Evolutionary conservation across 176 grass and related monocot genomes (phyloP).

Genomic region (Triticum urartu): DNA sequence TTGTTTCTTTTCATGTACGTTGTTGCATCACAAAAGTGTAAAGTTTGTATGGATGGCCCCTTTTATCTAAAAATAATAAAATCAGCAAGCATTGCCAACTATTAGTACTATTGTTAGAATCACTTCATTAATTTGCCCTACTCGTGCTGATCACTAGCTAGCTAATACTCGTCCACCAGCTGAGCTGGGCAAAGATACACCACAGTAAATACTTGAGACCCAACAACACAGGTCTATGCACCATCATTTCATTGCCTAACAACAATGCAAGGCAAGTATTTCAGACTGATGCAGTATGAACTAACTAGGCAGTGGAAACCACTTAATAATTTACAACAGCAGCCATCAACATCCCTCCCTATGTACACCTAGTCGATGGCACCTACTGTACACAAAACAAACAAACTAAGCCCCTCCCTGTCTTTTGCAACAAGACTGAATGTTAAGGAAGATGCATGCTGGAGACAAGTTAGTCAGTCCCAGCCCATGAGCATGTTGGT

Average conservation of each 20-base stretch:
- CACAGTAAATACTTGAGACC: neutral
- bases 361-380: neutral
- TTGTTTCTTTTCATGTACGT: too few species aligned
- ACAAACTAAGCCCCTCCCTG: too few species aligned
- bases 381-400: neutral
- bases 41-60: too few species aligned
- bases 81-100: too few species aligned
- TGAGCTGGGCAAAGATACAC: neutral
- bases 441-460: neutral
- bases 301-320: neutral
- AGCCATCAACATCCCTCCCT: neutral
- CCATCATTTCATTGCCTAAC: too few species aligned
- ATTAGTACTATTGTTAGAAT: too few species aligned
- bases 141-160: too few species aligned
- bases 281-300: neutral
- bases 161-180: neutral
- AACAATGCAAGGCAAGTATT: too few species aligned
- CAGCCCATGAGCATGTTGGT: constrained; percentile 85
- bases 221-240: neutral
- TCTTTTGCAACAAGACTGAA: neutral
- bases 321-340: neutral
- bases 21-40: too few species aligned
- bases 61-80: too few species aligned
- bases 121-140: neutral
- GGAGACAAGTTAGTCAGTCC: constrained; percentile 32